Evolutionary conservation across 2,329 filamentous ascomycete species (phyloP).

Genomic region (Exophiala lecanii-corni): DNA sequence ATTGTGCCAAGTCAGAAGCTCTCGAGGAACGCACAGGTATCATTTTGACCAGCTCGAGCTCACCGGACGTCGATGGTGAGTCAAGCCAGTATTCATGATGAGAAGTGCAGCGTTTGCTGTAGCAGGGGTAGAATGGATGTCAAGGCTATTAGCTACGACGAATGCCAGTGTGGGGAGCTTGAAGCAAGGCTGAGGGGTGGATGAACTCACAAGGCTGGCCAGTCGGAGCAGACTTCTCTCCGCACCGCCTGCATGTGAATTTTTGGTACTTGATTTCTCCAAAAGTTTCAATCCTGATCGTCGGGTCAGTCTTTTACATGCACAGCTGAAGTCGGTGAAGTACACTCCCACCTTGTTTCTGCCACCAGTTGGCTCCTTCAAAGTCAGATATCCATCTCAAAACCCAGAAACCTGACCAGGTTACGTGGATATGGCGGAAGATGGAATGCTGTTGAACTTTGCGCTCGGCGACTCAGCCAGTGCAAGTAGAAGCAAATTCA

Average conservation of each 20-base stretch:
- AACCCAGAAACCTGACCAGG: too few species aligned
- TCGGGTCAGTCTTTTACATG: too few species aligned
- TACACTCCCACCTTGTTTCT: too few species aligned
- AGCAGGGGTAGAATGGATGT: slow-evolving; percentile 4
- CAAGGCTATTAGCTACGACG: too few species aligned
- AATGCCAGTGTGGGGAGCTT: too few species aligned
- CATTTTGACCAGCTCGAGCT: slow-evolving; percentile 15
- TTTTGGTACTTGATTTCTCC: slow-evolving; percentile 4
- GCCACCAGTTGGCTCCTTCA: too few species aligned
- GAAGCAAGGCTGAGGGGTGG: not conserved
- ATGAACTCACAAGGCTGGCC: too few species aligned
- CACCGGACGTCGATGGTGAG: slow-evolving; percentile 9
- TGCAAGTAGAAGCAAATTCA: slow-evolving; percentile 59
- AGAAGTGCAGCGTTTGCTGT: slow-evolving; percentile 22
- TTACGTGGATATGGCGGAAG: slow-evolving; percentile 71
- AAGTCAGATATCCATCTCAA: too few species aligned
- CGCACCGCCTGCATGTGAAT: slow-evolving; percentile 8
- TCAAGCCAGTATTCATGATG: slow-evolving; percentile 20
- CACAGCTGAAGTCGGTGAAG: too few species aligned
- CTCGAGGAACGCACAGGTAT: slow-evolving; percentile 7
- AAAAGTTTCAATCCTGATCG: too few species aligned
- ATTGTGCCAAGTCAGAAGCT: not conserved
- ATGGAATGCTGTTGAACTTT: slow-evolving; percentile 93
- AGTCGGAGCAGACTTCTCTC: slow-evolving; percentile 15
- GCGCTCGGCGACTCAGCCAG: slow-evolving; percentile 65